Percentiles rank a stretch among this genome's conserved stretches.
These are phyloP conservation scores for Diospyros kaki DNA, from an alignment of 148 eudicot genomes.

Conservation along the genomic window DNA sequence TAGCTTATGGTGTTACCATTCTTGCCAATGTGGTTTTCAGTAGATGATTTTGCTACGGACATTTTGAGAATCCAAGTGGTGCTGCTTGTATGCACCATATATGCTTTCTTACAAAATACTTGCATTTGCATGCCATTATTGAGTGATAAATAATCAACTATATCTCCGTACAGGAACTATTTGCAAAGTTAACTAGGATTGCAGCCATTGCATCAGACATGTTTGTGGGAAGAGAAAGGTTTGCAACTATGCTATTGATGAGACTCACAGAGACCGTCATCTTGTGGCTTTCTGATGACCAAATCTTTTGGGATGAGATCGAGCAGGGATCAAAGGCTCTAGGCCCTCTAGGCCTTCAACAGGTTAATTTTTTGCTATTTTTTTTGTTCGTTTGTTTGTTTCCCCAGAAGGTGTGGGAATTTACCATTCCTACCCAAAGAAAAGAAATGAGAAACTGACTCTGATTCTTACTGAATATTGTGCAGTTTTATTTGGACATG, in stretches of 20 bases:
- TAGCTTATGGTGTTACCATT: neutral
- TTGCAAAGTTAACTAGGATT: conserved; percentile 53
- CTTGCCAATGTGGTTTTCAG: neutral
- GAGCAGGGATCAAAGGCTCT: conserved; percentile 65
- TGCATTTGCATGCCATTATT: neutral
- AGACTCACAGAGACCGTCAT: conserved; percentile 88
- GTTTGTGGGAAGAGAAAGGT: conserved; percentile 86
- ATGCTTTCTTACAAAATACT: neutral
- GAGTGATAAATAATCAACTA: neutral
- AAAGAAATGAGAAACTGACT: neutral
- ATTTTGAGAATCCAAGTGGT: conserved; percentile 5
- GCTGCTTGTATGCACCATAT: neutral
- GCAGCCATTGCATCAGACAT: conserved; percentile 76
- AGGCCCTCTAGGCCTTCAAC: conserved; percentile 90
- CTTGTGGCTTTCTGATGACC: conserved; percentile 89
- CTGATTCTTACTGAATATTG: neutral
- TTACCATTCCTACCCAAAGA: neutral
- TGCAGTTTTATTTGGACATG: conserved; percentile 98
- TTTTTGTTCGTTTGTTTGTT: neutral
- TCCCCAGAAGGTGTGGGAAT: neutral
- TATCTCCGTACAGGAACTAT: conserved; percentile 53
- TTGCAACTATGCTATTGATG: conserved; percentile 81
- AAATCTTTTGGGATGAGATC: conserved; percentile 83
- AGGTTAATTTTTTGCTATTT: conserved; percentile 38
- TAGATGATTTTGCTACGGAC: neutral